These are phyloP conservation scores for Geosmithia flava DNA, from an alignment of 2,329 filamentous ascomycete species.

Conservation along the genomic window DNA sequence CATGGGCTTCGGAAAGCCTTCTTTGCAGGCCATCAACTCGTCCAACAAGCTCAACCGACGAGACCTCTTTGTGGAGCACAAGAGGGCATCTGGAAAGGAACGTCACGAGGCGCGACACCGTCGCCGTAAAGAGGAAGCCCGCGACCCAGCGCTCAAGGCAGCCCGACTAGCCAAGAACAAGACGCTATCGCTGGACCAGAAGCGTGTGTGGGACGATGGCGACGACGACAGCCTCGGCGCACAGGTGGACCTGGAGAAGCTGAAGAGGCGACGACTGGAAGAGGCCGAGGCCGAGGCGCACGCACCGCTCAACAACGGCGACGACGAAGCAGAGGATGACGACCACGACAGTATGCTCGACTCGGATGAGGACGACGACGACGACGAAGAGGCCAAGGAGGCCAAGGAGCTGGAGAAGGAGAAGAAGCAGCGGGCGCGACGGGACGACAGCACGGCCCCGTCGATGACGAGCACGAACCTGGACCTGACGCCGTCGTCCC, in stretches of 20 bases:
- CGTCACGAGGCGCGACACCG: slow-evolving; percentile 67
- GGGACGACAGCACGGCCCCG: slow-evolving; percentile 39
- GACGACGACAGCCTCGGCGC: slow-evolving; percentile 46
- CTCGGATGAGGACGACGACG: slow-evolving; percentile 41
- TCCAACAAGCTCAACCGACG: slow-evolving; percentile 73
- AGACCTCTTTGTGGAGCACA: slow-evolving; percentile 66
- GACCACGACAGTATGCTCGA: slow-evolving; percentile 73
- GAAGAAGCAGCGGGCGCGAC: slow-evolving; percentile 29
- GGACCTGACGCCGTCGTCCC: slow-evolving; percentile 47
- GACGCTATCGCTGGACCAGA: slow-evolving; percentile 71
- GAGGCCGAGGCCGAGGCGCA: slow-evolving; percentile 39
- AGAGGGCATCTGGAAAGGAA: slow-evolving; percentile 60
- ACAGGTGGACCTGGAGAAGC: slow-evolving; percentile 44
- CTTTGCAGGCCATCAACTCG: slow-evolving; percentile 29
- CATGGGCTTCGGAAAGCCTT: slow-evolving; percentile 22
- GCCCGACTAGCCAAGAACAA: slow-evolving; percentile 67
- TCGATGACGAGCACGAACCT: slow-evolving; percentile 53
- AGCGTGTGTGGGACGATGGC: slow-evolving; percentile 79
- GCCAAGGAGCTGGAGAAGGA: slow-evolving; percentile 27
- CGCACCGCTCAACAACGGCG: slow-evolving; percentile 29
- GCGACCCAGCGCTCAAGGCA: slow-evolving; percentile 63
- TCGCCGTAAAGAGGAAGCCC: slow-evolving; percentile 74
- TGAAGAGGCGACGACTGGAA: slow-evolving; percentile 44
- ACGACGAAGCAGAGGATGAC: slow-evolving; percentile 38
- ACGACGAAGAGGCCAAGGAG: slow-evolving; percentile 36